phyloP scores from a whole-genome alignment of 768 basidiomycete genomes.

The Candolleomyces efflorescens region DNA sequence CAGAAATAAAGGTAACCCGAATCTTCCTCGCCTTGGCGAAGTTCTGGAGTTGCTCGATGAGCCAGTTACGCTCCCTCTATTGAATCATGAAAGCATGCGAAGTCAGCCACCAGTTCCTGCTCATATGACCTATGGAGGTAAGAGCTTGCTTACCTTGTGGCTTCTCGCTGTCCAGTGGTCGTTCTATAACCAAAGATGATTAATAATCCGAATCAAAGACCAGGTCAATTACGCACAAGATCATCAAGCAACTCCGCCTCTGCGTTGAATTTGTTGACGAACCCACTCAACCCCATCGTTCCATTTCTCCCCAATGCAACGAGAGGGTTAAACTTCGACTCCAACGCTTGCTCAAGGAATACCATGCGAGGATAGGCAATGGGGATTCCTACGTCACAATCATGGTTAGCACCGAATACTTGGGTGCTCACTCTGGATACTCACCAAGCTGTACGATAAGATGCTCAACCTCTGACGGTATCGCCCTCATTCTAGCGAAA shows the following conservation, averaged over 20 bases:
- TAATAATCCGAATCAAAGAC: background rate
- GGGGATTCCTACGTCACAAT: slow-evolving; percentile 50
- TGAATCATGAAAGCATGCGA: slow-evolving; percentile 5
- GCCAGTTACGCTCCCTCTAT: slow-evolving; percentile 87
- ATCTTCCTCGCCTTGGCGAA: slow-evolving; percentile 58
- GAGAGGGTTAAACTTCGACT: slow-evolving; percentile 82
- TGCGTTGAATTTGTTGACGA: slow-evolving; percentile 89
- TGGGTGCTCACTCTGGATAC: background rate
- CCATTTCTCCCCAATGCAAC: slow-evolving; percentile 69
- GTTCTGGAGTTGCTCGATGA: slow-evolving; percentile 75
- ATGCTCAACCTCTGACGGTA: slow-evolving; percentile 75
- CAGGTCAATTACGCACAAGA: slow-evolving; percentile 44
- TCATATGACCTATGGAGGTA: background rate
- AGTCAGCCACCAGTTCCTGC: background rate
- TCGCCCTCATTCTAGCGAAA: slow-evolving; percentile 53
- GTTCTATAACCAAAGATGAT: slow-evolving; percentile 41
- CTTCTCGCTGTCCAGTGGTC: slow-evolving; percentile 87
- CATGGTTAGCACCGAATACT: too few species aligned
- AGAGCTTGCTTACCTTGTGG: slow-evolving; percentile 55
- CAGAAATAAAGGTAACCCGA: slow-evolving; percentile 83
- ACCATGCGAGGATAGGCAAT: slow-evolving; percentile 94
- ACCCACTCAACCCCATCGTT: slow-evolving; percentile 64
- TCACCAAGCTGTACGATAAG: slow-evolving; percentile 63
- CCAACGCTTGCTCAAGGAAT: slow-evolving; percentile 76
- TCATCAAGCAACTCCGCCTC: slow-evolving; percentile 94